These are phyloP conservation scores for Pholiota microspora DNA, from an alignment of 768 basidiomycete genomes.

Conservation along the genomic window DNA sequence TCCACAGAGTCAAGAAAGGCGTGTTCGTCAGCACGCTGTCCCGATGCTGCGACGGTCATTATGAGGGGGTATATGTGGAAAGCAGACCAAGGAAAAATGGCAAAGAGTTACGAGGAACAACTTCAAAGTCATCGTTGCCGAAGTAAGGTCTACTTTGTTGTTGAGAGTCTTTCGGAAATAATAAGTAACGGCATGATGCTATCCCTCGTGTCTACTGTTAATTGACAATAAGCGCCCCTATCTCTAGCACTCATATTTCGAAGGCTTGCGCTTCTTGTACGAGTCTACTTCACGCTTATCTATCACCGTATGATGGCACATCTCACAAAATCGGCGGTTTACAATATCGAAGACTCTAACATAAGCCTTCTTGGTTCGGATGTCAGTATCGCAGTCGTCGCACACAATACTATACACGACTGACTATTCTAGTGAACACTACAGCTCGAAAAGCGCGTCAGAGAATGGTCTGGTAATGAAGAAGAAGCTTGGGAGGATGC, in stretches of 20 bases:
- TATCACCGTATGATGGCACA: slow-evolving; percentile 33
- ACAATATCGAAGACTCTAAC: slow-evolving; percentile 62
- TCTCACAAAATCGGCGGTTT: slow-evolving; percentile 45
- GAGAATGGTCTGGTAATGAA: slow-evolving; percentile 47
- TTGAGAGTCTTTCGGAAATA: too few species aligned
- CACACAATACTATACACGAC: neutral
- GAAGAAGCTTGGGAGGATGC: slow-evolving; percentile 52
- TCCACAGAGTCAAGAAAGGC: slow-evolving; percentile 68
- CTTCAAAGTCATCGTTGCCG: neutral
- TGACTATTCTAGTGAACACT: neutral
- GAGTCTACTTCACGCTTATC: neutral
- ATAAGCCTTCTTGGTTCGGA: slow-evolving; percentile 64
- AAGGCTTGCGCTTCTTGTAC: too few species aligned
- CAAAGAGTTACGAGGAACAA: too few species aligned
- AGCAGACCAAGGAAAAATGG: neutral
- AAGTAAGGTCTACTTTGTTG: too few species aligned
- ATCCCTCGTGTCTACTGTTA: neutral
- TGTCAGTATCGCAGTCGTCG: slow-evolving; percentile 31
- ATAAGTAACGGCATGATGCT: too few species aligned
- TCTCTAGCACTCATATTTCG: too few species aligned
- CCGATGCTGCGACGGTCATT: slow-evolving; percentile 23
- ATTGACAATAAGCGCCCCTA: too few species aligned
- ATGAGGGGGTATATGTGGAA: slow-evolving; percentile 1
- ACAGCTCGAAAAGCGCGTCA: slow-evolving; percentile 57
- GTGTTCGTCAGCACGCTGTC: slow-evolving; percentile 23